Evolutionary conservation across 768 basidiomycete genomes (phyloP).

Genomic region (Scleroderma bovista): DNA sequence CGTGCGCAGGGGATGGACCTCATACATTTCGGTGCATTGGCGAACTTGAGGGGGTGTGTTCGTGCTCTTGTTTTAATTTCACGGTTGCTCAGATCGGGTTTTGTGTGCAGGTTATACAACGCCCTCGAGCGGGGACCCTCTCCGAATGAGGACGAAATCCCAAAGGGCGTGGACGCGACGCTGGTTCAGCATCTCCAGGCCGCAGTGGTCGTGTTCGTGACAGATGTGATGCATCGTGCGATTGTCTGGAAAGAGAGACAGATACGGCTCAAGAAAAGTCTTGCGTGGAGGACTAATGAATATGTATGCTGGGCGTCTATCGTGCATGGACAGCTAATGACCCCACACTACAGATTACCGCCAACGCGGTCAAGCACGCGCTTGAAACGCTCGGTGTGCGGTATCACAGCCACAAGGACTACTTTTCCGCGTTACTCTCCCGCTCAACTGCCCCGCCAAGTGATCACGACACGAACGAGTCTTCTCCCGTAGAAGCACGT

Average conservation of each 20-base stretch:
- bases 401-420: conserved; percentile 32
- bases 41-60: conserved; percentile 39
- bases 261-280: conserved; percentile 49
- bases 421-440: conserved; percentile 34
- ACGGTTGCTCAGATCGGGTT: conserved; percentile 5
- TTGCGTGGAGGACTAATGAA: conserved; percentile 49
- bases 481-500: conserved; percentile 10
- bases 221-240: conserved; percentile 43
- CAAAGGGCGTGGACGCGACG: conserved; percentile 42
- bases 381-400: conserved; percentile 42
- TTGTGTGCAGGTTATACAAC: conserved; percentile 24
- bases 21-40: conserved; percentile 32
- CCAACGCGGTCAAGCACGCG: conserved; percentile 42
- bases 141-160: conserved; percentile 16
- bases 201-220: conserved; percentile 46
- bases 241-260: conserved; percentile 58
- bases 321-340: background rate
- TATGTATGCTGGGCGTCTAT: conserved; percentile 28
- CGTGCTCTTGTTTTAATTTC: conserved; percentile 18
- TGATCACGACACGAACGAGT: conserved; percentile 5
- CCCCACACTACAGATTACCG: conserved; percentile 34
- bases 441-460: conserved; percentile 8
- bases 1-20: conserved; percentile 37
- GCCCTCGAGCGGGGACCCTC: conserved; percentile 13
- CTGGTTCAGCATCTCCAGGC: conserved; percentile 42